These are phyloP conservation scores for Metschnikowia dekortorum DNA, from an alignment of 805 yeast genomes.

Conservation along the genomic window DNA sequence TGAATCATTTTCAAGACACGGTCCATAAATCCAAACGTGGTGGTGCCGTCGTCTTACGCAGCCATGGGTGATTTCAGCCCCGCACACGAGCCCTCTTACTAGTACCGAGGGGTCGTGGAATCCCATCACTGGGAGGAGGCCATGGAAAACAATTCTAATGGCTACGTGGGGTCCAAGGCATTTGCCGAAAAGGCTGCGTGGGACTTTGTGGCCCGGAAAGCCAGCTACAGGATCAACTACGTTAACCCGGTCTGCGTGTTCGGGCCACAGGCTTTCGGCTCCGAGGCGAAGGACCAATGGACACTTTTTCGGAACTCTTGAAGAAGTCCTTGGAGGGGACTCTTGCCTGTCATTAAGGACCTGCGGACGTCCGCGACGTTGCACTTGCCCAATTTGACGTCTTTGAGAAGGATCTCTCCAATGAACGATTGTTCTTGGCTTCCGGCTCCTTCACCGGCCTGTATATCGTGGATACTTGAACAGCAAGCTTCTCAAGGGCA, in stretches of 20 bases:
- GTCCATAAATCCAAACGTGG: conserved; percentile 9
- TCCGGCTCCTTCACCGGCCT: conserved; percentile 23
- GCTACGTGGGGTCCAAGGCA: conserved; percentile 50
- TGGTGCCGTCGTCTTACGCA: conserved; percentile 12
- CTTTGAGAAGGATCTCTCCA: conserved; percentile 11
- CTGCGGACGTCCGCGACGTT: conserved; percentile 23
- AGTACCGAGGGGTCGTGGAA: conserved; percentile 37
- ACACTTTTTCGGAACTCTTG: conserved; percentile 37
- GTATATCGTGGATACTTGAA: conserved; percentile 26
- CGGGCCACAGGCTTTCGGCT: conserved; percentile 24
- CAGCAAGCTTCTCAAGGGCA: conserved; percentile 39
- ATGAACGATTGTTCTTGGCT: conserved; percentile 28
- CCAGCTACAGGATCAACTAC: conserved; percentile 33
- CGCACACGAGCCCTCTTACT: conserved; percentile 9
- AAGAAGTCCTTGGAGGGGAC: conserved; percentile 34
- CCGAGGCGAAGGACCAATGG: conserved; percentile 27
- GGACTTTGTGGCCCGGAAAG: conserved; percentile 26
- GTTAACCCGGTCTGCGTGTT: conserved; percentile 22
- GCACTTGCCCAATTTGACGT: conserved; percentile 17
- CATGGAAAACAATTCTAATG: conserved; percentile 20
- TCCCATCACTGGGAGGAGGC: conserved; percentile 47
- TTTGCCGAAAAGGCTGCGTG: conserved; percentile 47
- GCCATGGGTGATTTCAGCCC: conserved; percentile 11
- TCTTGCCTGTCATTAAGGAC: conserved; percentile 22
- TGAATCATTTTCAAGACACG: not conserved